Evolutionary conservation across 2,329 filamentous ascomycete genomes (phyloP).

Genomic region (Paraphaeosphaeria minitans): DNA sequence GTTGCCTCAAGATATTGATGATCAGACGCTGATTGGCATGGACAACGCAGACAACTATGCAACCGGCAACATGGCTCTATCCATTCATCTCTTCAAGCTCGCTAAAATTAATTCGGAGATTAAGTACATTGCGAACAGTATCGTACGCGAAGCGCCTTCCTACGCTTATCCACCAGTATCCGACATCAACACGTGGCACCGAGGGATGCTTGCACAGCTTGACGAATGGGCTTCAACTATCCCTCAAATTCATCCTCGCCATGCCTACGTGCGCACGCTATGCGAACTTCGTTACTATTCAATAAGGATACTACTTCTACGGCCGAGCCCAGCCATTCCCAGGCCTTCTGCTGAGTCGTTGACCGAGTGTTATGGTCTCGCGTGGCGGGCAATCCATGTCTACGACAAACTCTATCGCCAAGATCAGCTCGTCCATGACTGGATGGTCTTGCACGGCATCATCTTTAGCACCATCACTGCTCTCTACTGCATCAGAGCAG

Average conservation of each 20-base stretch:
- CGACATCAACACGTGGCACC: conserved; percentile 38
- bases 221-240: conserved; percentile 14
- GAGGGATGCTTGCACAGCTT: conserved; percentile 31
- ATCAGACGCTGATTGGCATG: conserved; percentile 13
- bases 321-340: conserved; percentile 59
- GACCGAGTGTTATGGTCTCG: conserved; percentile 51
- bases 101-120: conserved; percentile 61
- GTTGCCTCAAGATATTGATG: conserved; percentile 25
- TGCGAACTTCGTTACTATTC: conserved; percentile 57
- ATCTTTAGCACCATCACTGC: conserved; percentile 57
- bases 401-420: conserved; percentile 53
- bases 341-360: conserved; percentile 35
- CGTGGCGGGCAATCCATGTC: conserved; percentile 49
- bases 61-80: conserved; percentile 13
- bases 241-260: background rate
- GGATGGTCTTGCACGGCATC: conserved; percentile 56
- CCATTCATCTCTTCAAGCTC: conserved; percentile 55
- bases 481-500: conserved; percentile 57
- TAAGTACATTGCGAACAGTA: conserved; percentile 52
- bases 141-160: conserved; percentile 53
- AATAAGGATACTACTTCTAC: conserved; percentile 56
- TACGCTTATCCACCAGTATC: conserved; percentile 52
- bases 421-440: conserved; percentile 55
- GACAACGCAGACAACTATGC: too few species aligned
- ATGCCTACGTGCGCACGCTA: conserved; percentile 32